Base-by-base conservation (phyloP, 306 rosid species). In the Cicer bijugum region DNA sequence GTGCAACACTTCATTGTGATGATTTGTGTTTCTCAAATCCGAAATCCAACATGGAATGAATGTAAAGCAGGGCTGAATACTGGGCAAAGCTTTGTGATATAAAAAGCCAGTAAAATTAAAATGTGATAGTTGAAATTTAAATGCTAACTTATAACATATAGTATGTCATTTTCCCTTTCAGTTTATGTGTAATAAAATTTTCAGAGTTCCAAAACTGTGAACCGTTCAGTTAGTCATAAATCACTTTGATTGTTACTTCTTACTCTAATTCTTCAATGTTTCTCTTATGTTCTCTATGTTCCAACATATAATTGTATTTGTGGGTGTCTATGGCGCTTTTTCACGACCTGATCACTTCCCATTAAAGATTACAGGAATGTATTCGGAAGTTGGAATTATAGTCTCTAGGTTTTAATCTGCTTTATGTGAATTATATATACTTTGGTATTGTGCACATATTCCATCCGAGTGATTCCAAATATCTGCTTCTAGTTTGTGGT, bases 341-440 rank as follows among this genome's bases (percentile, higher is more conserved):
- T 52, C 45, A 40, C 42, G 66, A 33, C 53, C 14, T 50, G 17
- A 39, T 43, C 9, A 53, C n/a, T 75, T 53, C 23, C 12, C 20
- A 28, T 19, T 17, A 12, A 63, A 50, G n/a, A 19, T 1, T 19
- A 40, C 39, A 9, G 67, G 50, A 62, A 62, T 38, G 12, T 59
- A 7, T 35, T 44, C 11, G 19, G 63, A 37, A 59, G 46, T 72
- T 38, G 19, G 63, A 37, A 59, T 52, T 72, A 67, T 8, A 12
- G 33, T 37, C 16, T 60, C 58, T 80, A 44, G 48, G 51, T 65
- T 44, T 12, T 38, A 8, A 59, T 47, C 51, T 39, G 37, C 51
- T 72, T 40, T 44, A 23, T 72, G 20, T 43, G 8, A 65, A 66
- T 75, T 60, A 8, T 57, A 8, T 57, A 71, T 33, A 28, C 51